These are phyloP conservation scores for Globisporangium megalacanthum DNA, from an alignment of 352 stramenopile genomes.

Conservation along the genomic window DNA sequence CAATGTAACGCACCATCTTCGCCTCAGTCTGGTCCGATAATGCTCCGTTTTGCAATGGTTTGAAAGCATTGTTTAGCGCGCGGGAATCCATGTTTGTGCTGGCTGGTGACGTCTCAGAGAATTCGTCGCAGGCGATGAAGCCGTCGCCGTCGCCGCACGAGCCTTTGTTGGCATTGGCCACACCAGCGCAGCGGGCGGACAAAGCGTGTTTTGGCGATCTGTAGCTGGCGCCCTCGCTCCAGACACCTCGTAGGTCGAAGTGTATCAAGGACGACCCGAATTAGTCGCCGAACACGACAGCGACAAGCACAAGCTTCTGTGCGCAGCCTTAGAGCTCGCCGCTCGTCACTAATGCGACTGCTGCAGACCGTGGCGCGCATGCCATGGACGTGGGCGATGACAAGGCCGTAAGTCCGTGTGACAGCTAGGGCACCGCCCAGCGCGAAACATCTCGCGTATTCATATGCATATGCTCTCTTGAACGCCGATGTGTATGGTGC, in stretches of 20 bases:
- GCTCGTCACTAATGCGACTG: not conserved
- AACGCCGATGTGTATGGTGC: too few relatives aligned
- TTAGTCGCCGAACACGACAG: not conserved
- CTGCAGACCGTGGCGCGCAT: not conserved
- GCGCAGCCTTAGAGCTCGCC: not conserved
- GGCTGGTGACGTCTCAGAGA: not conserved
- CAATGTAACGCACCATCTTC: too few relatives aligned
- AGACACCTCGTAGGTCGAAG: constrained; percentile 8
- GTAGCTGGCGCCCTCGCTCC: not conserved
- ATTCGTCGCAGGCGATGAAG: not conserved
- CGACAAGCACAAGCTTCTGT: not conserved
- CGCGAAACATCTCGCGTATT: too few relatives aligned
- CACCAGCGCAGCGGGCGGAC: not conserved
- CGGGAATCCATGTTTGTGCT: constrained; percentile 1
- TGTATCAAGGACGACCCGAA: constrained; percentile 6
- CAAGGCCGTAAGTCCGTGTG: too few relatives aligned
- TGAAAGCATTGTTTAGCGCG: too few relatives aligned
- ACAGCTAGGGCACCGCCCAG: too few relatives aligned
- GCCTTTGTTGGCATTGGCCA: not conserved
- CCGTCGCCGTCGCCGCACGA: too few relatives aligned
- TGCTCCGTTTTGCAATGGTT: too few relatives aligned
- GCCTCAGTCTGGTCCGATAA: too few relatives aligned
- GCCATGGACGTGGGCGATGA: not conserved
- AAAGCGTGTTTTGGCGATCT: not conserved
- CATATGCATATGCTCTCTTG: too few relatives aligned